A percentile compares a stretch with the other conserved stretches of the same genome.
Conservation (phyloP, 805 yeast genomes). For the Ascoidea tarda region DNA sequence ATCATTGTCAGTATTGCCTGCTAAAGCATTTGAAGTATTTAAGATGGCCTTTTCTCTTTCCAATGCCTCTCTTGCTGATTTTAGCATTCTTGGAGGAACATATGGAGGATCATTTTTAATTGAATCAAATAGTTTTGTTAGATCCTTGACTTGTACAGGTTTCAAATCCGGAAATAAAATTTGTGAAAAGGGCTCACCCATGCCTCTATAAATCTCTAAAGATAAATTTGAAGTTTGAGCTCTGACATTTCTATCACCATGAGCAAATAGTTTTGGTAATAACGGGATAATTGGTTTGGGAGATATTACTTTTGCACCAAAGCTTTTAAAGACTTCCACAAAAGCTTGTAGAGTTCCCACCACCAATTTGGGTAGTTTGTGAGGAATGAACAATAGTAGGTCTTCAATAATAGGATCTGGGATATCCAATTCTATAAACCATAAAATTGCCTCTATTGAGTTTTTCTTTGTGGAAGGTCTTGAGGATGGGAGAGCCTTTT, state of each 20-base stretch:
- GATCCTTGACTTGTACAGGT: slow-evolving; percentile 84
- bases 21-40: slow-evolving; percentile 10
- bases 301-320: slow-evolving; percentile 49
- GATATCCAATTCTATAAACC: slow-evolving; percentile 49
- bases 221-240: slow-evolving; percentile 59
- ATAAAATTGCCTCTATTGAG: slow-evolving; percentile 45
- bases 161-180: slow-evolving; percentile 59
- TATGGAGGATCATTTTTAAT: slow-evolving; percentile 22
- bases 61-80: slow-evolving; percentile 33
- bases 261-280: slow-evolving; percentile 61
- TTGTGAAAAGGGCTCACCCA: slow-evolving; percentile 47
- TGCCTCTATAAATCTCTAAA: slow-evolving; percentile 59
- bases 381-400: slow-evolving; percentile 43
- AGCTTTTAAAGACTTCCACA: slow-evolving; percentile 36
- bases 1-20: slow-evolving; percentile 8
- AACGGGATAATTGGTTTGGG: slow-evolving; percentile 42
- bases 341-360: slow-evolving; percentile 50
- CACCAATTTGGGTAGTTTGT: slow-evolving; percentile 66
- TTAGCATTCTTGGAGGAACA: slow-evolving; percentile 35
- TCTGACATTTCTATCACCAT: slow-evolving; percentile 80
- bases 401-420: slow-evolving; percentile 57
- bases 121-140: slow-evolving; percentile 51
- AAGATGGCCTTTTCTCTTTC: slow-evolving; percentile 14
- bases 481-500: slow-evolving; percentile 67
- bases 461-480: slow-evolving; percentile 62